Conservation (phyloP, 306 rosid species). For the Alnus rubra region DNA sequence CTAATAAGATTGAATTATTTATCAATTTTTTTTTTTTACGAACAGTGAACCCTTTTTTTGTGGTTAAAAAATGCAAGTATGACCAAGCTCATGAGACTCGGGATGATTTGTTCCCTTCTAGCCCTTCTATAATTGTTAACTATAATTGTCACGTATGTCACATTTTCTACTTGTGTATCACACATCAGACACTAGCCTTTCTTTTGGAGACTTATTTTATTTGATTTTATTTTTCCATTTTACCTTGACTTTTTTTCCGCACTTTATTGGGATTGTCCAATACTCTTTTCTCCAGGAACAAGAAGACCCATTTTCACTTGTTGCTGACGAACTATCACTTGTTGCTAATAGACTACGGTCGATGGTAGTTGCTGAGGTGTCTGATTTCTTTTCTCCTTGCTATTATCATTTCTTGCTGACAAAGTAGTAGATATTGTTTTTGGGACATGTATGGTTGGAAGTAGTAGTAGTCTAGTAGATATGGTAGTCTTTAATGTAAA, state of each 20-base stretch:
- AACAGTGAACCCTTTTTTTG: not conserved
- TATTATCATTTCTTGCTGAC: constrained; percentile 1
- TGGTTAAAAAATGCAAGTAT: not conserved
- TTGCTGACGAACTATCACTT: constrained; percentile 82
- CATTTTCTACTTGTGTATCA: not conserved
- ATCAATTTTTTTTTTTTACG: not conserved
- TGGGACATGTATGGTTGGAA: constrained; percentile 19
- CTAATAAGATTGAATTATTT: no score
- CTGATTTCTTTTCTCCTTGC: constrained; percentile 20
- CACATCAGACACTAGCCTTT: not conserved
- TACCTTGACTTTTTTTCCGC: not conserved
- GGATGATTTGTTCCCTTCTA: constrained; percentile 5
- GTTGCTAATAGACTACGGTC: constrained; percentile 73
- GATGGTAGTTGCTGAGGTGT: constrained; percentile 91
- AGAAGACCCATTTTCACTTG: constrained; percentile 87
- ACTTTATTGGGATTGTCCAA: constrained; percentile 13
- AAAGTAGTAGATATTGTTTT: constrained; percentile 2
- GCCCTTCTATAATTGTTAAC: not conserved
- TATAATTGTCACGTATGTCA: not conserved
- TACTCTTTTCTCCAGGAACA: constrained; percentile 59
- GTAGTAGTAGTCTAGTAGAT: not conserved
- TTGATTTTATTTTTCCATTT: not conserved
- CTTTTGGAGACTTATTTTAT: not conserved
- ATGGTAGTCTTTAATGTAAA: not conserved
- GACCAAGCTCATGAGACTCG: not conserved